Evolutionary conservation across 148 eudicot species (phyloP), one percentile per base, ranked within the genome.

Genomic region (Cornus controversa): DNA sequence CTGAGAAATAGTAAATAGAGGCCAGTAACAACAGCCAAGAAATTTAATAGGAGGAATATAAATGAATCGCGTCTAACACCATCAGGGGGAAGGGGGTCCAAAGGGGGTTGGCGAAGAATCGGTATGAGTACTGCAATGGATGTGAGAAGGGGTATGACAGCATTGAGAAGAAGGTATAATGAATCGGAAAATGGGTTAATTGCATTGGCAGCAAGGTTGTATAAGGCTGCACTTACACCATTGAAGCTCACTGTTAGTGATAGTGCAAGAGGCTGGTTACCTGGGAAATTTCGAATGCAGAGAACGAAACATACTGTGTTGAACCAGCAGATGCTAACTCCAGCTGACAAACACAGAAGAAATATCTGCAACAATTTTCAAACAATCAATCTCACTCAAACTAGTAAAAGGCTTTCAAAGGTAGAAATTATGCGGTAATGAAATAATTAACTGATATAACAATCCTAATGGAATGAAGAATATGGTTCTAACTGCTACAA

Each of bases 261-360:
- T 58, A 89, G 85, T 6, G 98, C 98, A 18, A 94, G 87, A 22
- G 97, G 88, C 50, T 92, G 84, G 65, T 84, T 88, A 18, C 84
- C 72, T 4, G 87, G 89, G 87, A 94, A 94, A 77, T 90, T 94
- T 64, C 79, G 86, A 64, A 85, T 85, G 84, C 98, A 94, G 70
- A 94, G 92, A 29, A 94, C 84, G 73, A 92, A 94, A 70, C 97
- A 94, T 31, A 92, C 97, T 7, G 98, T 92, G 86, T 92, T 92
- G 89, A 94, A 94, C 98, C 98, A 94, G 84, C 91, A 88, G 75
- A 94, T 94, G 90, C 98, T 94, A 81, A 93, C 88, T 25, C 98
- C 97, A 64, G 94, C 90, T 70, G 92, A 70, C 71, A 94, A 85
- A 87, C 92, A 94, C 24, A 90, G 88, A n/a, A 88, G 69, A 72